These are phyloP conservation scores for Parachaetomium inaequale DNA, from an alignment of 495 filamentous ascomycete species.

Conservation along the genomic window DNA sequence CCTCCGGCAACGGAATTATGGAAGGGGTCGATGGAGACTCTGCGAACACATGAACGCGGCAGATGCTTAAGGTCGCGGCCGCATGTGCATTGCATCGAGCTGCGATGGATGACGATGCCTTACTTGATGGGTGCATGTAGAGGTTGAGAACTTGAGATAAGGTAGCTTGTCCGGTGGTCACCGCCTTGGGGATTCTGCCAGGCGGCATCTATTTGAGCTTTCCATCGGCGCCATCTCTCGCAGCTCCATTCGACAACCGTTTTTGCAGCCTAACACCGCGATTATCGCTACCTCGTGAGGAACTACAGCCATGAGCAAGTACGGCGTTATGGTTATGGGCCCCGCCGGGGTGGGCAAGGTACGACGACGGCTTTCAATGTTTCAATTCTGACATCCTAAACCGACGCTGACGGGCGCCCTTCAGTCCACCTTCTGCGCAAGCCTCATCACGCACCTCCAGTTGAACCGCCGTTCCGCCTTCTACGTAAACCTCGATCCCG, in stretches of 20 bases:
- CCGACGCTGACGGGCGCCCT: neutral
- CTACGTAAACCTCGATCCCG: conserved; percentile 97
- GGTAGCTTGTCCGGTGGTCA: neutral
- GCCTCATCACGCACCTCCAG: conserved; percentile 86
- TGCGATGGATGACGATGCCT: too few species aligned
- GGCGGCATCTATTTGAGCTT: neutral
- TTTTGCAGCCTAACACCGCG: neutral
- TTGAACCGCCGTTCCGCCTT: conserved; percentile 81
- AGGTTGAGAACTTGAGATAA: too few species aligned
- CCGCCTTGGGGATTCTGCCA: neutral
- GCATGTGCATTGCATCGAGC: neutral
- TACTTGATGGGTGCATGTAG: too few species aligned
- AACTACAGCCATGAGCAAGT: conserved; percentile 74
- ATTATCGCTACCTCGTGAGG: neutral
- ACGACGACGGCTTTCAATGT: conserved; percentile 27
- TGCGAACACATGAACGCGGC: too few species aligned
- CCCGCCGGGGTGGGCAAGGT: conserved; percentile 86
- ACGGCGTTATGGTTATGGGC: conserved; percentile 90
- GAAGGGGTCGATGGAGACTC: neutral
- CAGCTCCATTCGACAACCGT: neutral
- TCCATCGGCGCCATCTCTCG: neutral
- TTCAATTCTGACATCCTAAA: neutral
- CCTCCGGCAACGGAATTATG: neutral
- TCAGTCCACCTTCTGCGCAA: conserved; percentile 89
- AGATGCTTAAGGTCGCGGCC: too few species aligned